These are phyloP conservation scores for Neurospora discreta DNA, from an alignment of 495 filamentous ascomycete genomes.

Conservation along the genomic window DNA sequence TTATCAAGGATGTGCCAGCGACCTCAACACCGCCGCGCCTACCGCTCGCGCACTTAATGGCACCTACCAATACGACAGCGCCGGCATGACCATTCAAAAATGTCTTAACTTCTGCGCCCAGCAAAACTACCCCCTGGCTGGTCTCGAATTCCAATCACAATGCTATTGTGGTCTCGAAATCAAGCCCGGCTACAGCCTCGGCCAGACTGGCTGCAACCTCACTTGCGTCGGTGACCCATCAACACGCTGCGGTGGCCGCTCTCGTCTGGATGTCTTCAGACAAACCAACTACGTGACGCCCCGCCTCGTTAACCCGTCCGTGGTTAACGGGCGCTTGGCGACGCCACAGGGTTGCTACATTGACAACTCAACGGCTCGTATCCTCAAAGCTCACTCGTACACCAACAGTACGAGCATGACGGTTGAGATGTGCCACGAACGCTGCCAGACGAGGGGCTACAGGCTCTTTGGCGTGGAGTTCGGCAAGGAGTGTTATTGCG, in stretches of 20 bases:
- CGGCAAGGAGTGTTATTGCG: conserved; percentile 21
- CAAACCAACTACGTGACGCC: conserved; percentile 6
- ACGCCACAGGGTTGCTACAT: conserved; percentile 3
- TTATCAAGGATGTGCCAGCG: conserved; percentile 41
- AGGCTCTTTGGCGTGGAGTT: conserved; percentile 20
- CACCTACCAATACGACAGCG: conserved; percentile 2
- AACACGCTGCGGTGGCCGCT: conserved; percentile 11
- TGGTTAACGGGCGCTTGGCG: neutral
- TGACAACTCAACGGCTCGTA: neutral
- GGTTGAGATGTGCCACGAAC: conserved; percentile 21
- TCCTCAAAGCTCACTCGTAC: conserved; percentile 3
- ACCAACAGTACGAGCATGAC: conserved; percentile 12
- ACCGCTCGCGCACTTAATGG: conserved; percentile 5
- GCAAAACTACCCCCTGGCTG: conserved; percentile 24
- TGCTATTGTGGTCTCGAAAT: conserved; percentile 30
- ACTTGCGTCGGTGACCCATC: conserved; percentile 20
- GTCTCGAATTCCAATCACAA: conserved; percentile 29
- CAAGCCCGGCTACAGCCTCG: conserved; percentile 13
- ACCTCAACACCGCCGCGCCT: conserved; percentile 21
- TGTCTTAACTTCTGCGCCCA: conserved; percentile 28
- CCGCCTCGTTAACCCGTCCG: neutral
- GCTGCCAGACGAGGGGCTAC: conserved; percentile 13
- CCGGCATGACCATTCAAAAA: conserved; percentile 30
- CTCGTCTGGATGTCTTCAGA: conserved; percentile 17
- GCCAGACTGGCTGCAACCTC: conserved; percentile 19